A percentile compares a stretch with the other conserved stretches of the same genome.
Conservation (phyloP, 768 basidiomycete genomes). For the Royoungia palumana region DNA sequence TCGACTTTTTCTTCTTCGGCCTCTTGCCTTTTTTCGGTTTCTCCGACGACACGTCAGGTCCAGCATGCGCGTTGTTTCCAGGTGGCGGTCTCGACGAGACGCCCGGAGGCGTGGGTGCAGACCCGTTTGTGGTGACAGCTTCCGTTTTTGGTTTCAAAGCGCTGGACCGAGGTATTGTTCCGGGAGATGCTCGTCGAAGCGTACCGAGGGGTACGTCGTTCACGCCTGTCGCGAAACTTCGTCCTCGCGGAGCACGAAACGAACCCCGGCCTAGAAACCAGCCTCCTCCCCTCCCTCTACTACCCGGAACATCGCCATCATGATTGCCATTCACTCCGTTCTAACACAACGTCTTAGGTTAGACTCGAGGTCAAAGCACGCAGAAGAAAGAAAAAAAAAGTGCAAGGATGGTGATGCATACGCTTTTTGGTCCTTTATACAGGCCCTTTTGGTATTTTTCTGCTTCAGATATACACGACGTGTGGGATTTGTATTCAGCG, state of each 20-base stretch:
- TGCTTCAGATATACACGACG: slow-evolving; percentile 82
- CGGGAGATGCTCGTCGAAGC: slow-evolving; percentile 48
- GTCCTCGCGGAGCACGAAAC: slow-evolving; percentile 25
- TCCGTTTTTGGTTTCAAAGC: background rate
- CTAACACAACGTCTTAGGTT: background rate
- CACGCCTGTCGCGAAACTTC: slow-evolving; percentile 49
- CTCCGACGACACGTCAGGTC: background rate
- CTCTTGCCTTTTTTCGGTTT: slow-evolving; percentile 21
- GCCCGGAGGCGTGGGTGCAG: background rate
- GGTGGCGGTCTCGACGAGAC: background rate
- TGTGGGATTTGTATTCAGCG: slow-evolving; percentile 77
- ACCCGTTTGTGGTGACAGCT: background rate
- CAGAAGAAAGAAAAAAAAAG: background rate
- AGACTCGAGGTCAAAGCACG: background rate
- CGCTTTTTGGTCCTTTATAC: slow-evolving; percentile 74
- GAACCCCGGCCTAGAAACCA: slow-evolving; percentile 24
- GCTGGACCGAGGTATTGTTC: slow-evolving; percentile 25
- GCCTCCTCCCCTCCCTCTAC: slow-evolving; percentile 36
- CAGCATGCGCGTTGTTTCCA: slow-evolving; percentile 2
- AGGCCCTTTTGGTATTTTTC: slow-evolving; percentile 89
- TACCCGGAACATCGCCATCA: slow-evolving; percentile 6
- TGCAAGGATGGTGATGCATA: slow-evolving; percentile 2
- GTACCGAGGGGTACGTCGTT: slow-evolving; percentile 72
- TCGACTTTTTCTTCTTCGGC: slow-evolving; percentile 16
- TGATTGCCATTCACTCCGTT: background rate